Evolutionary conservation across 164 flowering plant species (phyloP).

Genomic region (Malania oleifera): DNA sequence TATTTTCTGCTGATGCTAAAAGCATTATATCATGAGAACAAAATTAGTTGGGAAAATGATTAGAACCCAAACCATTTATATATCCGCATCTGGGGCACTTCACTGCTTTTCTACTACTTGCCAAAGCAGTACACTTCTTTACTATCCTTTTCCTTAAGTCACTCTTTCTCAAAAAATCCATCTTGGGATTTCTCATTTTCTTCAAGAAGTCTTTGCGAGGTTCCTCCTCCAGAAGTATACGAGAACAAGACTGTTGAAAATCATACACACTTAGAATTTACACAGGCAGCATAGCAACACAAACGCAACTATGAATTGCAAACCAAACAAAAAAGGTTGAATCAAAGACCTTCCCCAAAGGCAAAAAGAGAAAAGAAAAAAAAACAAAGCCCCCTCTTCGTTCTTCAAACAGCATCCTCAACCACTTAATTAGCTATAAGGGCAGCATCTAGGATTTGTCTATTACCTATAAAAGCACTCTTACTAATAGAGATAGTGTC

Average conservation of each 20-base stretch:
- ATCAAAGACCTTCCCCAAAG: too few relatives aligned
- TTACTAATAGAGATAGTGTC: too few relatives aligned
- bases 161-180: slow-evolving; percentile 54
- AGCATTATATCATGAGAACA: background rate
- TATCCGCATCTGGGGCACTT: slow-evolving; percentile 65
- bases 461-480: too few relatives aligned
- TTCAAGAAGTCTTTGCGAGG: slow-evolving; percentile 39
- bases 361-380: too few relatives aligned
- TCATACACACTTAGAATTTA: slow-evolving; percentile 3
- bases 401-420: too few relatives aligned
- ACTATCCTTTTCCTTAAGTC: slow-evolving; percentile 47
- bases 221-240: slow-evolving; percentile 65
- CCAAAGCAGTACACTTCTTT: slow-evolving; percentile 41
- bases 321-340: too few relatives aligned
- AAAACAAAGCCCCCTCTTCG: too few relatives aligned
- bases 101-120: slow-evolving; percentile 34
- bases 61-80: slow-evolving; percentile 56
- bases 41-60: background rate
- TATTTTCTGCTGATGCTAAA: too few relatives aligned
- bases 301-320: background rate
- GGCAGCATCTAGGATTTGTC: too few relatives aligned
- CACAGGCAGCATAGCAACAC: background rate
- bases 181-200: slow-evolving; percentile 65
- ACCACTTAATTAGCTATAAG: too few relatives aligned
- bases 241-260: slow-evolving; percentile 61